A percentile compares a stretch with the other conserved stretches of the same genome.
These are phyloP conservation scores for Tolypocladium album DNA, from an alignment of 2,329 filamentous ascomycete genomes.

Conservation along the genomic window DNA sequence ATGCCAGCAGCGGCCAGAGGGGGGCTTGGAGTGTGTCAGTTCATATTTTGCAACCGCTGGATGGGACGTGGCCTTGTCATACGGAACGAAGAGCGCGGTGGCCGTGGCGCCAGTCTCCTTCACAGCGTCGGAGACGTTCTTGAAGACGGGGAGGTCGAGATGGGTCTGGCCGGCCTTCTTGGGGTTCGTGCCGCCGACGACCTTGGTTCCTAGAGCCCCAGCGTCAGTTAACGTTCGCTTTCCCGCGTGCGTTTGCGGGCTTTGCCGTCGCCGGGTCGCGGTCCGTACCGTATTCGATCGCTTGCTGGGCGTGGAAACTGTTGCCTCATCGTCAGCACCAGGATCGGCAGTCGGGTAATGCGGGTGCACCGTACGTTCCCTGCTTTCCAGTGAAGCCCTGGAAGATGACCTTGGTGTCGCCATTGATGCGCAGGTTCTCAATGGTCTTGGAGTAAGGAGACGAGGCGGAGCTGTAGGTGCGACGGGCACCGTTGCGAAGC, in stretches of 20 bases:
- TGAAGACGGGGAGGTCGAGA: conserved; percentile 87
- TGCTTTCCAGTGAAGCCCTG: conserved; percentile 98
- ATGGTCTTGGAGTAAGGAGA: conserved; percentile 63
- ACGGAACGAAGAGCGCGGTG: conserved; percentile 95
- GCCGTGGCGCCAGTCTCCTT: conserved; percentile 86
- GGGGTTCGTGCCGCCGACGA: conserved; percentile 96
- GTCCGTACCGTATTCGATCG: conserved; percentile 87
- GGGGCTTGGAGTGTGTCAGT: conserved; percentile 46
- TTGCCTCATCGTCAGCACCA: conserved; percentile 7
- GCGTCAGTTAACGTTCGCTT: conserved; percentile 11
- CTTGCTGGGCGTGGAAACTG: conserved; percentile 95
- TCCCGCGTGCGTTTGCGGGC: not conserved
- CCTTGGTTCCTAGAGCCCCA: conserved; percentile 64
- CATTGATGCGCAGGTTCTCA: conserved; percentile 85
- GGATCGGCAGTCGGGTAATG: not conserved
- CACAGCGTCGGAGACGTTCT: conserved; percentile 75
- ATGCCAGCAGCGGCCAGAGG: conserved; percentile 89
- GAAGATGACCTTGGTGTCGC: conserved; percentile 88
- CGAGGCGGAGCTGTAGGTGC: conserved; percentile 59
- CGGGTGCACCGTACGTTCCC: conserved; percentile 57
- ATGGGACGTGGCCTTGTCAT: conserved; percentile 22
- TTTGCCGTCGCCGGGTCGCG: conserved; percentile 7
- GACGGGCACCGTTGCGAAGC: conserved; percentile 53
- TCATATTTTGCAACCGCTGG: not conserved
- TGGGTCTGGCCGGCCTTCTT: conserved; percentile 93